Evolutionary conservation across 768 basidiomycete species (phyloP).

Genomic region (Exsudoporus frostii): DNA sequence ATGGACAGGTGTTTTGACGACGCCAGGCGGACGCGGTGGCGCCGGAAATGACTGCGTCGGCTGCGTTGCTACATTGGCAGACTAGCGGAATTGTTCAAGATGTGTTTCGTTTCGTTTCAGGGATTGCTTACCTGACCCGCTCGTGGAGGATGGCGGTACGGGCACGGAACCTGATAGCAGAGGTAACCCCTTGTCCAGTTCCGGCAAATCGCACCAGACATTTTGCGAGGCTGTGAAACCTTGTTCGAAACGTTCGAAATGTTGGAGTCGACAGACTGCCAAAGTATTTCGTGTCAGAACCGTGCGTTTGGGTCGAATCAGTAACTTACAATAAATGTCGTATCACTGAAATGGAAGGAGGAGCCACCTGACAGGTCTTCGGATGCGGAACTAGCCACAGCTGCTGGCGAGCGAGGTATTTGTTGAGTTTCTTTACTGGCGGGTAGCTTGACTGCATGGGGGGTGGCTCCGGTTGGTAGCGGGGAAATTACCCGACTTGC

Average conservation of each 20-base stretch:
- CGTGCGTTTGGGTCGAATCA: background rate
- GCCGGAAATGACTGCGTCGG: background rate
- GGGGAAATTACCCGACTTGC: slow-evolving; percentile 5
- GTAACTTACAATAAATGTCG: slow-evolving; percentile 19
- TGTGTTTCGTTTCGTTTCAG: background rate
- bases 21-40: background rate
- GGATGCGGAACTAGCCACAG: slow-evolving; percentile 9
- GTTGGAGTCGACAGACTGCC: slow-evolving; percentile 20
- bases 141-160: slow-evolving; percentile 7
- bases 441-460: slow-evolving; percentile 12
- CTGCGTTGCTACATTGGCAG: background rate
- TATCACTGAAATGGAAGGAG: slow-evolving; percentile 12
- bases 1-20: background rate
- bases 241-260: slow-evolving; percentile 8
- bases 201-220: background rate
- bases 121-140: slow-evolving; percentile 9
- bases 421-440: background rate
- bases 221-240: background rate
- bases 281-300: background rate
- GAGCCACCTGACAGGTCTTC: slow-evolving; percentile 18
- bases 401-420: slow-evolving; percentile 13
- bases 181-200: background rate
- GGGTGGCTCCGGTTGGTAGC: background rate
- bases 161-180: background rate
- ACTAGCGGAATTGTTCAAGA: slow-evolving; percentile 1